Evolutionary conservation across 805 yeast species (phyloP), one percentile per base, ranked within the genome.

Genomic region (Lachancea thermotolerans): DNA sequence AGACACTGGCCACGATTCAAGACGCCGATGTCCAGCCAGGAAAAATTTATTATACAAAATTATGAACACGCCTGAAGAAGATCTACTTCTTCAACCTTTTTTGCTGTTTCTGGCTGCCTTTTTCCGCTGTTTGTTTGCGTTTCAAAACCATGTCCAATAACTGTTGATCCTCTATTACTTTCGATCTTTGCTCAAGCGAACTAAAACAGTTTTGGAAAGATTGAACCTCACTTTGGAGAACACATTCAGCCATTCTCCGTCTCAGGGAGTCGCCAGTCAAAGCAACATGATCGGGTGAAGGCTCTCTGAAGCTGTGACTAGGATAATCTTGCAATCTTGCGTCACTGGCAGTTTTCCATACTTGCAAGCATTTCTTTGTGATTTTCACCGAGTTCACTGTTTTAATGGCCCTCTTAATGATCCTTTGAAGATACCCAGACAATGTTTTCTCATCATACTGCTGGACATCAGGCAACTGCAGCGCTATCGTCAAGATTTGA

Each of bases 331-430:
- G 44, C n/a, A 68, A 42, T 39, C 72, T 63, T 8, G 56, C 41
- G 2, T 52, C 55, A 2, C 68, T 40, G 8, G 55, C 44, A n/a
- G 42, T 44, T 29, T 62, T 56, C 59, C 66, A 59, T 1, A 67
- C 16, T 1, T 64, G 10, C 34, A 50, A 43, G 18, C 67, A 56
- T 1, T 46, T 50, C 21, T 58, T 56, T 2, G 87, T 81, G 27
- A 81, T 58, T 44, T 69, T 71, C 3, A 67, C 67, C 12, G 71
- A 55, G 49, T 80, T 84, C 12, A 81, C 64, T 44, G 82, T 60
- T 54, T 82, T 88, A 49, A 76, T 72, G 50, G 82, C 74, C 54
- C 82, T 83, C 49, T 78, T 73, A 39, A 76, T 68, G 2, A 75
- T 67, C 54, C 88, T 68, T 53, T 72, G 69, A 9, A 81, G 58